Evolutionary conservation across 1,139 yeast species (phyloP).

Genomic region (Lodderomyces metapsilosis): DNA sequence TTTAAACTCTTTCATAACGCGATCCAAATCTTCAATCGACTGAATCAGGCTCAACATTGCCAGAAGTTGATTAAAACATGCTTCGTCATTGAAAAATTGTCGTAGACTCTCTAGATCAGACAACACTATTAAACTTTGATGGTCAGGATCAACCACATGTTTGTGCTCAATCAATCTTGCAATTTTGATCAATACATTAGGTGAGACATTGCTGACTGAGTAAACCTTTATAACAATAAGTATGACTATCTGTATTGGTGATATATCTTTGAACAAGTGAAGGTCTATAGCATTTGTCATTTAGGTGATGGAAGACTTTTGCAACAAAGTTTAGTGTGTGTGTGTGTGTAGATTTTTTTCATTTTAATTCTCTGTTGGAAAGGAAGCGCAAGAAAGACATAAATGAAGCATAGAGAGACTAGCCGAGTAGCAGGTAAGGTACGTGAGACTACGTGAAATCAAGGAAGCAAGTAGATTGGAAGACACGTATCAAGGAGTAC

Average conservation of each 20-base stretch:
- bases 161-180: conserved; percentile 11
- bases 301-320: background rate
- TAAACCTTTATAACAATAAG: conserved; percentile 2
- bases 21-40: conserved; percentile 37
- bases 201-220: background rate
- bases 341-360: background rate
- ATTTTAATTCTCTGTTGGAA: background rate
- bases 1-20: conserved; percentile 11
- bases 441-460: too few species aligned
- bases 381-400: background rate
- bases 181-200: conserved; percentile 6
- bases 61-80: conserved; percentile 11
- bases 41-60: conserved; percentile 30
- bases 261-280: conserved; percentile 4
- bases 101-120: conserved; percentile 7
- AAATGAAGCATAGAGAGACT: too few species aligned
- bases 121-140: conserved; percentile 5
- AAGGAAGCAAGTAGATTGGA: too few species aligned
- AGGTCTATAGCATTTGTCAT: conserved; percentile 2
- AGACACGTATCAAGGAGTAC: too few species aligned
- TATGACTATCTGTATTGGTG: conserved; percentile 4
- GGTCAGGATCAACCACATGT: background rate
- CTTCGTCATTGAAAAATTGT: conserved; percentile 3
- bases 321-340: background rate
- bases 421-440: too few species aligned